Percentiles rank a stretch among this genome's conserved stretches.
Conservation (phyloP, 1,284 basidiomycete genomes). For the Anthracocystis setariae region DNA sequence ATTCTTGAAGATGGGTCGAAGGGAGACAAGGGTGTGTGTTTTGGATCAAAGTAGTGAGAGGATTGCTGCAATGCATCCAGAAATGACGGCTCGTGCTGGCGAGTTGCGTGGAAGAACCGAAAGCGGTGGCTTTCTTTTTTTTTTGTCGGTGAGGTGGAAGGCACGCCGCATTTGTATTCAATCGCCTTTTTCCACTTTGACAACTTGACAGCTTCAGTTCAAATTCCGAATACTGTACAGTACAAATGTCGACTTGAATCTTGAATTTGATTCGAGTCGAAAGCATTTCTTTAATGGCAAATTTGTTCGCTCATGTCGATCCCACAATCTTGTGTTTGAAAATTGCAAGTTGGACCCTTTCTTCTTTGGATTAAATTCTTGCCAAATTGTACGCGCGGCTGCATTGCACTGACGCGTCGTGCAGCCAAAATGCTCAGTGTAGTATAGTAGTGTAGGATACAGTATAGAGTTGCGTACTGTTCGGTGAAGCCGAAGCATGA, state of each 20-base stretch:
- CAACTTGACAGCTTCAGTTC: background rate
- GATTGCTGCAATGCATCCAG: no score
- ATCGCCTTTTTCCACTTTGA: slow-evolving; percentile 6
- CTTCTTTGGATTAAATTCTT: background rate
- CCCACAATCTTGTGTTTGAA: no score
- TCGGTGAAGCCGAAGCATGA: background rate
- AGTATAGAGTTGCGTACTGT: background rate
- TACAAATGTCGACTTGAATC: no score
- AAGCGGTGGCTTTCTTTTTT: no score
- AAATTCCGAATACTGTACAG: background rate
- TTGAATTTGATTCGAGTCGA: no score
- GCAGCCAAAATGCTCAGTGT: no score
- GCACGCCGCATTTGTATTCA: background rate
- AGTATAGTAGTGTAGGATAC: background rate
- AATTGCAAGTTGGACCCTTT: slow-evolving; percentile 6
- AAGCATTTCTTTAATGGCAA: no score
- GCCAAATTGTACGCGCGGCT: slow-evolving; percentile 10
- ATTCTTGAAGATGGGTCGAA: no score
- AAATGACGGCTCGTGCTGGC: slow-evolving; percentile 1
- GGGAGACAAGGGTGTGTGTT: no score
- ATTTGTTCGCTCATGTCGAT: no score
- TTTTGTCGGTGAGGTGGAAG: slow-evolving; percentile 38
- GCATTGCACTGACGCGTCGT: slow-evolving; percentile 18
- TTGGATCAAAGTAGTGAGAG: no score
- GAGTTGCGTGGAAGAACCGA: background rate